Base-by-base conservation (phyloP, 345 rosid genomes). In the Nasturtium officinale region DNA sequence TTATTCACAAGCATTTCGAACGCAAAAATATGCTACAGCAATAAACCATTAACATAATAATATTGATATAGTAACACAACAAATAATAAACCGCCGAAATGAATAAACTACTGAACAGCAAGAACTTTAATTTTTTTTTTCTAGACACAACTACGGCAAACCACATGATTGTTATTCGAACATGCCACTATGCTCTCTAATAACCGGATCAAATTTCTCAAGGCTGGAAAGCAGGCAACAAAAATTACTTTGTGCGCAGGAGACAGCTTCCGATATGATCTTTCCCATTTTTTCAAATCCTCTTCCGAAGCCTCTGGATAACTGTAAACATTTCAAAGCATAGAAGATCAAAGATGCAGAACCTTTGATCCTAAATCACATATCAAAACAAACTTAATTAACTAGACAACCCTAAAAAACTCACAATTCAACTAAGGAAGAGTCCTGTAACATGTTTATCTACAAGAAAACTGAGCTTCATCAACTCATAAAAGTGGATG, bases 261-360 rank as follows among this genome's bases (percentile, higher is more conserved):
- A 42, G 92, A 81, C 70, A 93, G 90, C 87, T 88, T 91, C 73
- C 78, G 83, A 47, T 77, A 91, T 42, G 89, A 90, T 82, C 86
- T 83, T 82, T 95, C 98, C 78, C 82, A 90, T 84, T 87, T 80
- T 50, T 75, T 86, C 43, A 95, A 85, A 85, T 90, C 99, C 76
- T 90, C 93, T 69, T 88, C 90, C 1, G 98, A 82, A 56, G 98
- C 96, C 55, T 91, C 96, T 0, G 96, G 96, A 74, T 95, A 95
- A 81, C 99, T 91, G 67, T 63, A 60, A 28, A 5, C 53, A 47
- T 5, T 6, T 26, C 52, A 28, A 59, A 57, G 33, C 35, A 38
- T 40, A 29, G 61, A 38, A 37, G 4, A 10, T 51, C 51, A 61
- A 28, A 12, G 2, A 62, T 53, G 13, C 33, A 42, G 35, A 47